A percentile compares a stretch with the other conserved stretches of the same genome.
Conservation (phyloP, 176 grass and related monocot species). For the Carex parvula region DNA sequence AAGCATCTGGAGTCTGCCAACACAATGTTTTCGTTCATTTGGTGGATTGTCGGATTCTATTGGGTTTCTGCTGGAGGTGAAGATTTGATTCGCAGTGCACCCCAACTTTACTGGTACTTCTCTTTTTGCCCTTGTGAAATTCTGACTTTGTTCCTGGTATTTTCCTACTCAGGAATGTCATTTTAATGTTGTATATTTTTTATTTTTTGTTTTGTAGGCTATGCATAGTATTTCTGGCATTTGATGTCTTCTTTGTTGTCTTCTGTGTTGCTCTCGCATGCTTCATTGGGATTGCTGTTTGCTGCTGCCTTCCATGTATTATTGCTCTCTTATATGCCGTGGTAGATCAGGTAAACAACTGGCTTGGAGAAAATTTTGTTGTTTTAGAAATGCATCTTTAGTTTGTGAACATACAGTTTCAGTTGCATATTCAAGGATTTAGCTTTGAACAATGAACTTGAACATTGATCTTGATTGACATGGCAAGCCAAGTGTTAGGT, state of each 20-base stretch:
- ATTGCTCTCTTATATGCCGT: slow-evolving; percentile 89
- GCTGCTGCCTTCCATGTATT: slow-evolving; percentile 95
- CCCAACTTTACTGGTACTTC: slow-evolving; percentile 71
- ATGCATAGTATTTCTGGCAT: slow-evolving; percentile 84
- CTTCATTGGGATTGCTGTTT: slow-evolving; percentile 88
- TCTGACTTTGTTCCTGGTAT: not conserved
- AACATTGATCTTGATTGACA: not conserved
- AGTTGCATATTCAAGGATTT: slow-evolving; percentile 1
- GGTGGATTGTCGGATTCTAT: slow-evolving; percentile 95
- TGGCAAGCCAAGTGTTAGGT: not conserved
- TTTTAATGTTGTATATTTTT: not conserved
- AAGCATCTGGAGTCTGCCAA: slow-evolving; percentile 80
- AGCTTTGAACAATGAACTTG: not conserved
- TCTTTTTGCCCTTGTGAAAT: not conserved
- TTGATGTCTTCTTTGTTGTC: slow-evolving; percentile 91
- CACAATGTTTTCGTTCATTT: slow-evolving; percentile 87
- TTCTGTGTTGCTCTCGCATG: slow-evolving; percentile 90
- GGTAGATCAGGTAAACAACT: slow-evolving; percentile 62
- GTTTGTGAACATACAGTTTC: not conserved
- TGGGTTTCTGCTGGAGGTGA: slow-evolving; percentile 76
- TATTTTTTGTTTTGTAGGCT: slow-evolving; percentile 44
- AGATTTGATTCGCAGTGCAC: slow-evolving; percentile 57
- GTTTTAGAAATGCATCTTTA: not conserved
- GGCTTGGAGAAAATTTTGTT: not conserved
- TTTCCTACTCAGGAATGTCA: not conserved